Base-by-base conservation (phyloP, 23 red algal species). In the Chondrus crispus region DNA sequence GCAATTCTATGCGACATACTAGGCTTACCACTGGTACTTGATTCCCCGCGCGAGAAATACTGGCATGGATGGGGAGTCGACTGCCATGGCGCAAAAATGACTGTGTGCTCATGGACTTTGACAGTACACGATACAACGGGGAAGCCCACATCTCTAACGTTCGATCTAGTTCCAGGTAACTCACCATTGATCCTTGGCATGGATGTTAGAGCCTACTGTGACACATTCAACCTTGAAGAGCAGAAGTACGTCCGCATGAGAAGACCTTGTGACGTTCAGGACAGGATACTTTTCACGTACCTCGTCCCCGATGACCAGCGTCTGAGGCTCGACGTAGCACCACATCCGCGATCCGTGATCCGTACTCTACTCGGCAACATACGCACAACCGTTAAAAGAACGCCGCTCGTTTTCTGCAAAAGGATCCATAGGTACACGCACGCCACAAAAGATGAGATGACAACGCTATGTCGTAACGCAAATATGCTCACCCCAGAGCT, bases 181-280 rank as follows among this genome's bases (percentile, higher is more conserved):
- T 70, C 83, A 3, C 83, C 83, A 71, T 24, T 72, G 3, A 40
- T 87, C 43, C 45, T 87, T 36, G 60, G 57, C 22, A 28, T 87
- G 62, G 83, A 87, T 63, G 45, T 74, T 9, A 70, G 46, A 74
- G 3, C 37, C 24, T 76, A 76, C 71, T 76, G 39, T 40, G 19
- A 40, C 28, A 76, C 37, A 38, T 43, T 26, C 5, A 76, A 12
- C 28, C 42, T 75, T 39, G 4, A n/a, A 40, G 30, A 36, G 7
- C 70, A 75, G 10, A 4, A 38, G 42, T 40, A 75, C 70, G 19
- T 38, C 39, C 37, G 42, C 22, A 75, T 75, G 70, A 40, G 44
- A 75, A 75, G 70, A 5, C 70, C 70, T 41, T 41, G 32, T 24
- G 70, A 75, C 70, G 39, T n/a, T 6, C 37, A 40, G 20, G 30